phyloP scores from a whole-genome alignment of 495 filamentous ascomycete genomes.

The Tuber umbilicatum region DNA sequence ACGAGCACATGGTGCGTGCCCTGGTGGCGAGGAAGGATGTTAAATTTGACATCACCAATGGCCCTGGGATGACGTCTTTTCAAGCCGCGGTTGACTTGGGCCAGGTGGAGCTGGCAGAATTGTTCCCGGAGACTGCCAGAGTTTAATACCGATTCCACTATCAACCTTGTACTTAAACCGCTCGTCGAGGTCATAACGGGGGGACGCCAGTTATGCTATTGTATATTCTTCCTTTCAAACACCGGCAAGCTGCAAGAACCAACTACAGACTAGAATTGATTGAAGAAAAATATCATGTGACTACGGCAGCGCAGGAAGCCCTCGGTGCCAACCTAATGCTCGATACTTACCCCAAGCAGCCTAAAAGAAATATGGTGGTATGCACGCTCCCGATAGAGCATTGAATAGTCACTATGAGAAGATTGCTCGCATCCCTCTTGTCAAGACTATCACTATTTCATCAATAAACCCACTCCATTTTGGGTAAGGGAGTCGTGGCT shows the following conservation, averaged over 20 bases:
- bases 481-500: neutral
- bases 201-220: neutral
- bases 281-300: neutral
- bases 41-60: neutral
- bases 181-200: neutral
- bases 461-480: neutral
- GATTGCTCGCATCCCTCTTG: neutral
- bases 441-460: neutral
- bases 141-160: neutral
- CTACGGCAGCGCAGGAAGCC: neutral
- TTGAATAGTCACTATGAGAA: neutral
- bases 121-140: neutral
- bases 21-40: neutral
- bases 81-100: neutral
- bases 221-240: conserved; percentile 2
- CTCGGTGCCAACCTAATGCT: neutral
- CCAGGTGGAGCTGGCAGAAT: neutral
- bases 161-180: neutral
- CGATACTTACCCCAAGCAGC: neutral
- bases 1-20: neutral
- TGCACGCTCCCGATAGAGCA: neutral
- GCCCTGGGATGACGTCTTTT: neutral
- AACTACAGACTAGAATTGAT: neutral
- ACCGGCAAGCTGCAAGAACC: neutral
- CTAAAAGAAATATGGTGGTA: neutral